Evolutionary conservation across 345 rosid species (phyloP).

Genomic region (Brassica cretica): DNA sequence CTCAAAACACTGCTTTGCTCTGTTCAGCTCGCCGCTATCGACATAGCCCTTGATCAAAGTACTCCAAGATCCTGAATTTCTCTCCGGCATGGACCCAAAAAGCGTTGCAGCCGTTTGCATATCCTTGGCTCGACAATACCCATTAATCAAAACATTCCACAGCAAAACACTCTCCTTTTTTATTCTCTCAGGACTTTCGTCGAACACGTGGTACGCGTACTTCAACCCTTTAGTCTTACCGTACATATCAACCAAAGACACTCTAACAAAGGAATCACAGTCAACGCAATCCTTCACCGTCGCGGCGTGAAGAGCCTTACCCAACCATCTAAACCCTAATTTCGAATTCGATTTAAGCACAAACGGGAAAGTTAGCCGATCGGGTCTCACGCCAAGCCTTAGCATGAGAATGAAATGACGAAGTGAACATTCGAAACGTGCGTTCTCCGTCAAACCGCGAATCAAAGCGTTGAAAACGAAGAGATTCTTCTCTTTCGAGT

Average conservation of each 20-base stretch:
- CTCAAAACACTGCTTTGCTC: conserved; percentile 48
- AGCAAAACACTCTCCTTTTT: conserved; percentile 44
- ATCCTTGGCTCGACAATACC: conserved; percentile 50
- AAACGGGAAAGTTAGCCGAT: conserved; percentile 57
- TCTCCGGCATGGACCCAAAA: conserved; percentile 53
- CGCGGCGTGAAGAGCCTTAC: conserved; percentile 48
- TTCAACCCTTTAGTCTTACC: conserved; percentile 42
- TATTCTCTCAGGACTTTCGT: conserved; percentile 54
- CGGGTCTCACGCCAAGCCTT: conserved; percentile 47
- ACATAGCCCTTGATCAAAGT: conserved; percentile 61
- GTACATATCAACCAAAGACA: conserved; percentile 57
- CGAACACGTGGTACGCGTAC: conserved; percentile 52
- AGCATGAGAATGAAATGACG: conserved; percentile 54
- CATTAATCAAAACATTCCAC: conserved; percentile 69
- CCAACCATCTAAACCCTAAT: conserved; percentile 41
- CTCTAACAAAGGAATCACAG: conserved; percentile 50
- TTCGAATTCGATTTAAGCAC: conserved; percentile 49
- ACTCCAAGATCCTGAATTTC: conserved; percentile 55
- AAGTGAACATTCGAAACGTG: conserved; percentile 38
- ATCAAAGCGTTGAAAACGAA: conserved; percentile 59
- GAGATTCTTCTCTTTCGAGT: conserved; percentile 44
- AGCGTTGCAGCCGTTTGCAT: conserved; percentile 51
- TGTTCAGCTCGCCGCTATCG: conserved; percentile 41
- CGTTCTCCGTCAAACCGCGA: conserved; percentile 53
- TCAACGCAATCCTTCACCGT: conserved; percentile 45